Evolutionary conservation across 208 protist genomes (phyloP), one percentile per base, ranked within the genome.

Genomic region (Acanthamoeba royreba): DNA sequence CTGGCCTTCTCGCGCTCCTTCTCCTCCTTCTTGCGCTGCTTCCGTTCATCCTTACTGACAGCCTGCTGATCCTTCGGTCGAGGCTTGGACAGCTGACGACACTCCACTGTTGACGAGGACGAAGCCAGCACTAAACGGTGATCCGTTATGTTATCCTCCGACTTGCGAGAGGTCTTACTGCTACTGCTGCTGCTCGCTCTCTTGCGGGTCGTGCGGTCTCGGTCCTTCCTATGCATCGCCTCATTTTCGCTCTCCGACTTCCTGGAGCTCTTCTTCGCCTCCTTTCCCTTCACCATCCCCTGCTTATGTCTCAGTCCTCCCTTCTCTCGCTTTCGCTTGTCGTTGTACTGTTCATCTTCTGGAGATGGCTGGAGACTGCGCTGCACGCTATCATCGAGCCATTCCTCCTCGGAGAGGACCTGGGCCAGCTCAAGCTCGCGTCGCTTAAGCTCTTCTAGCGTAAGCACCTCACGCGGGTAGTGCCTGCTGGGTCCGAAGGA

Each of bases 231-330:
- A 17, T 85, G 43, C 74, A 38, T 3, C n/a, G 43, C 74, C 74
- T 85, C 74, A 31, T 85, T 85, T 45, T 85, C 74, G 43, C 74
- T 85, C 25, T 77, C 66, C 35, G 66, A 31, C 66, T 77, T 77
- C n/a, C n/a, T n/a, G n/a, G n/a, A n/a, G n/a, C n/a, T n/a, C n/a
- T n/a, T n/a, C n/a, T 11, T 43, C 19, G 11, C 35, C 38, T 77
- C n/a, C n/a, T n/a, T n/a, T n/a, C n/a, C n/a, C n/a, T n/a, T n/a
- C n/a, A n/a, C n/a, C n/a, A n/a, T n/a, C n/a, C n/a, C n/a, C n/a
- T n/a, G n/a, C n/a, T n/a, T n/a, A n/a, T n/a, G n/a, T n/a, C n/a
- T n/a, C n/a, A n/a, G n/a, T n/a, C n/a, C 63, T 77, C 45, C 33
- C 11, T n/a, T 22, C 72, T 46, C 72, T 83, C 72, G n/a, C 28